Evolutionary conservation across 495 filamentous ascomycete species (phyloP).

Genomic region (Parathielavia hyrcaniae): DNA sequence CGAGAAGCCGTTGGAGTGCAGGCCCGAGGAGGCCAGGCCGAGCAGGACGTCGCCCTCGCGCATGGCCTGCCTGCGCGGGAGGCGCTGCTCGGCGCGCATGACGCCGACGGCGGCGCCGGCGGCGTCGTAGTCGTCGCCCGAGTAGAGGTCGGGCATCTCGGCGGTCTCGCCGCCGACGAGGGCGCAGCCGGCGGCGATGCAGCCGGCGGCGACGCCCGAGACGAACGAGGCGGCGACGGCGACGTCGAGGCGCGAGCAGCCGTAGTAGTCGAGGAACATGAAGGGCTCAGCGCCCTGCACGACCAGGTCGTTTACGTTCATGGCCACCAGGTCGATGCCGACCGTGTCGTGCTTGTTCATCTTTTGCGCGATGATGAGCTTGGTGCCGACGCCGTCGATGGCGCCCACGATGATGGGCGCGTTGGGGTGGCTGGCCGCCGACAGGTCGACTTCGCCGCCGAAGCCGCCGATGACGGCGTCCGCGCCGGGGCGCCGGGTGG

Average conservation of each 20-base stretch:
- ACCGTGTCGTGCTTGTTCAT: constrained; percentile 87
- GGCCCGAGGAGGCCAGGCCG: constrained; percentile 73
- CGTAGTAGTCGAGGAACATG: constrained; percentile 95
- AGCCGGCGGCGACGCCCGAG: constrained; percentile 79
- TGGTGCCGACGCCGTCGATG: constrained; percentile 95
- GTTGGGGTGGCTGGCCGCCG: constrained; percentile 64
- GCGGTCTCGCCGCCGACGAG: constrained; percentile 93
- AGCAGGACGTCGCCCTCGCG: constrained; percentile 72
- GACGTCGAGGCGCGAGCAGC: constrained; percentile 76
- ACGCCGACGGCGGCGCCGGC: constrained; percentile 83
- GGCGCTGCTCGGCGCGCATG: constrained; percentile 58
- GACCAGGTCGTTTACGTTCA: constrained; percentile 97
- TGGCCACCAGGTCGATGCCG: constrained; percentile 92
- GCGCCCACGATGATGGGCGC: constrained; percentile 78
- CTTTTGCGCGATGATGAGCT: constrained; percentile 87
- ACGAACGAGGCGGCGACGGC: constrained; percentile 73
- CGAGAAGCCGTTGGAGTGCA: constrained; percentile 94
- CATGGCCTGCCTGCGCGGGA: constrained; percentile 76
- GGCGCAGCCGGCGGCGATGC: constrained; percentile 73
- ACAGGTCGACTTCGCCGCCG: constrained; percentile 79
- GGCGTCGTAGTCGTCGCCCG: constrained; percentile 78
- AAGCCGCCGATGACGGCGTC: constrained; percentile 92
- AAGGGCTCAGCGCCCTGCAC: constrained; percentile 91
- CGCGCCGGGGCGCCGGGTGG: constrained; percentile 75
- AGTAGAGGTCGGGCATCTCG: constrained; percentile 93